phyloP scores from a whole-genome alignment of 106 monocot species.

The Vanilla planifolia region DNA sequence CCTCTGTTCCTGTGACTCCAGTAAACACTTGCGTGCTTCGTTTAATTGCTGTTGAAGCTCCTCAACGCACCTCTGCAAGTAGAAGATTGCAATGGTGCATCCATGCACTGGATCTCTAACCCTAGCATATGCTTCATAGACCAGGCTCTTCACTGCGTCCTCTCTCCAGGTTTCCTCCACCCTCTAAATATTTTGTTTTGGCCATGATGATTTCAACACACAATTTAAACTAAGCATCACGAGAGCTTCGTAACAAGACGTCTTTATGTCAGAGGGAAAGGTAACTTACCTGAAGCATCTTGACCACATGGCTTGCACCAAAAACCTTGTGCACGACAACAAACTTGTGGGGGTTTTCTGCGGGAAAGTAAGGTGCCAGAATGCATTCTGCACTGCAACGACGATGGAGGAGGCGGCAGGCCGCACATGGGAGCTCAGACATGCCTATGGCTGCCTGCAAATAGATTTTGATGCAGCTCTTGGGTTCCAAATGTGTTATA shows the following conservation, averaged over 20 bases:
- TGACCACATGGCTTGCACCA: constrained; percentile 12
- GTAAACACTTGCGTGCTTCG: not conserved
- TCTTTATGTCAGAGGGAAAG: not conserved
- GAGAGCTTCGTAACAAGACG: not conserved
- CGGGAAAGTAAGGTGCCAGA: constrained; percentile 10
- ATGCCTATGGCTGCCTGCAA: not conserved
- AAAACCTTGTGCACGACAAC: constrained; percentile 12
- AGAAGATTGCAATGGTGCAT: constrained; percentile 15
- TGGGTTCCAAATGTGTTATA: not conserved
- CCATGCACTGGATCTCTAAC: constrained; percentile 28
- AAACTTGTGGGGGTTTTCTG: constrained; percentile 9
- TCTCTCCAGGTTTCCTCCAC: not conserved
- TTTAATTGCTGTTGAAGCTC: constrained; percentile 7
- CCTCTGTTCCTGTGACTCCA: not conserved
- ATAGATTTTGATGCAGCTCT: not conserved
- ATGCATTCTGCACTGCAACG: constrained; percentile 7
- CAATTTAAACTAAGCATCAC: not conserved
- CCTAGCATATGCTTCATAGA: constrained; percentile 33
- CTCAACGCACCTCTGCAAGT: constrained; percentile 13
- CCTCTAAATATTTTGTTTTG: not conserved
- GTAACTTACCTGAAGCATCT: constrained; percentile 15
- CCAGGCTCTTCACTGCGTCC: constrained; percentile 20
- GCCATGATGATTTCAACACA: not conserved
- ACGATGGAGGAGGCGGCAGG: constrained; percentile 9
- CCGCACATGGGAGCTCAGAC: constrained; percentile 1